phyloP scores from a whole-genome alignment of 345 rosid species.

The Eucalyptus sideroxylon region DNA sequence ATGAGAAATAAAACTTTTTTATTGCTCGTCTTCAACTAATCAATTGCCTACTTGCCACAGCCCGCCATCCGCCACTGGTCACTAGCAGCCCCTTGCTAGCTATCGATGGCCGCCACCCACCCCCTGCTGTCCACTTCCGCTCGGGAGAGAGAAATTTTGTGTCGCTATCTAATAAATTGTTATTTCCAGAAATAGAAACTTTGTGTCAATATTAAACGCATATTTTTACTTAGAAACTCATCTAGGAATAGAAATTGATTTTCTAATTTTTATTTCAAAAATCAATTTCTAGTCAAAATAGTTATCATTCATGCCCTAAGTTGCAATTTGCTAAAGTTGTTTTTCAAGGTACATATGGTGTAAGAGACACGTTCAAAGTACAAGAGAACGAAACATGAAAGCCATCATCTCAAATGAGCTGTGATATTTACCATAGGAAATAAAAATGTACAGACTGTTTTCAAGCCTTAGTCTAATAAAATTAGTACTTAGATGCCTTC shows the following conservation, averaged over 20 bases:
- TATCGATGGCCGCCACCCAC: accelerated
- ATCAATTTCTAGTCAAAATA: no score
- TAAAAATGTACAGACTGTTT: neutral
- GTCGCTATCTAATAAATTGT: accelerated
- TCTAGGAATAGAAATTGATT: no score
- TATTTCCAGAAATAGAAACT: no score
- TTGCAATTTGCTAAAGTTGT: neutral
- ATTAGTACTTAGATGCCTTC: neutral
- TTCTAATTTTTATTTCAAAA: no score
- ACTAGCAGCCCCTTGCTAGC: accelerated
- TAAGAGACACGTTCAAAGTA: neutral
- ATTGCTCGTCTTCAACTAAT: no score
- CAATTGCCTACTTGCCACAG: no score
- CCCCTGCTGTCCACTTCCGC: accelerated
- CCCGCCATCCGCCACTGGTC: no score
- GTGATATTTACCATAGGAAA: neutral
- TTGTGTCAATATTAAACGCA: no score
- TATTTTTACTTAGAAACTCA: no score
- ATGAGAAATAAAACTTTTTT: no score
- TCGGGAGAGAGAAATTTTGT: no score
- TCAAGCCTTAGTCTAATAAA: neutral
- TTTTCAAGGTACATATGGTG: neutral
- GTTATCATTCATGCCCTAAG: neutral
- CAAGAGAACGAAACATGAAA: neutral
- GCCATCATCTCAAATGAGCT: neutral